Evolutionary conservation across 1,284 basidiomycete species (phyloP), one percentile per base, ranked within the genome.

Genomic region (Cryptococcus jaspeensis): DNA sequence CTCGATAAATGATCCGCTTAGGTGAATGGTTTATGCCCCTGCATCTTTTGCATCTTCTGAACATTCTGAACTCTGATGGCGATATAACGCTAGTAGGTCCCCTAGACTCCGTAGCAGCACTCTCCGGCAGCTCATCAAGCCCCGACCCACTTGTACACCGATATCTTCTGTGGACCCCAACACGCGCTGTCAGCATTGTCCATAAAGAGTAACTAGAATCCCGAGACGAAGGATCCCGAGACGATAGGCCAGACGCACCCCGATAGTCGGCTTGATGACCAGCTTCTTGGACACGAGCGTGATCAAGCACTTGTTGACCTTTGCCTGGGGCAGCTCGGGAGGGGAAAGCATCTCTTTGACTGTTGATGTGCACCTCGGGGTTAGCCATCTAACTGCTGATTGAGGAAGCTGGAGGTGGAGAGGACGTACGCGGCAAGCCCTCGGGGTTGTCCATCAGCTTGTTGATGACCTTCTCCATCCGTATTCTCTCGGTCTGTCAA

Each of bases 271-370:
- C 74, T 93, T 95, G 47, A 80, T 79, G 3, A 93, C 90, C 25
- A 90, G 84, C 73, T 95, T 96, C 52, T 91, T 84, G 65, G 88
- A 88, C 1, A 94, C 90, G 1, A 96, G 80, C 1, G 92, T 90
- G 55, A 96, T 92, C 35, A 97, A 81, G 64, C 91, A 92, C 76
- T 93, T 95, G 78, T 96, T 95, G 43, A 92, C 92, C 38, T 88
- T 84, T 6, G 90, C 88, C 77, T 94, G 91, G 47, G 86, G 87
- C 46, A 94, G 81, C 57, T 92, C 90, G 0, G 91, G 90, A 1
- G 86, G 85, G 49, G 82, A 84, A 61, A 92, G 84, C 51, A 96
- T 82, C 50, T 92, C 89, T 40, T 83, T 78, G 40, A 94, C 92
- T 95, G 23, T 15, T 49, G 22, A 5, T 44, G 52, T 51, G 44